These are phyloP conservation scores for Leptodermis oblonga DNA, from an alignment of 257 asterid species.

Conservation along the genomic window DNA sequence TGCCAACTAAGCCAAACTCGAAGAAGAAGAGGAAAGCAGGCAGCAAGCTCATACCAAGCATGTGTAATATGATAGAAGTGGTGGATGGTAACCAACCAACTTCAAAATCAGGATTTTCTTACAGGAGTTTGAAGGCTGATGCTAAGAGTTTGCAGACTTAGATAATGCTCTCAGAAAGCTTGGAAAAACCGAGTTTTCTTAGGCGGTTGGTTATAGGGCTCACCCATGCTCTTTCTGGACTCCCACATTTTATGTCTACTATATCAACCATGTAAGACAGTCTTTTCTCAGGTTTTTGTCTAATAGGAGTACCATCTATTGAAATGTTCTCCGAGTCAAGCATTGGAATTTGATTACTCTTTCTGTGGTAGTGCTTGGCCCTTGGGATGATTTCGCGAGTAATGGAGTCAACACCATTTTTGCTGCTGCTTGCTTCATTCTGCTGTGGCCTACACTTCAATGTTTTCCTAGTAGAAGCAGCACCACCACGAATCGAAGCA, in stretches of 20 bases:
- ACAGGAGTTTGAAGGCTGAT: constrained; percentile 44
- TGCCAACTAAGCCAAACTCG: constrained; percentile 17
- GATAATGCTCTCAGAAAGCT: constrained; percentile 39
- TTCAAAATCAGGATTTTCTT: constrained; percentile 24
- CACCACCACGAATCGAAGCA: constrained; percentile 25
- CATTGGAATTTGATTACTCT: constrained; percentile 57
- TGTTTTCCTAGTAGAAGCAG: constrained; percentile 32
- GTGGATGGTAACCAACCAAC: constrained; percentile 31
- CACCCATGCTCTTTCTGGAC: constrained; percentile 47
- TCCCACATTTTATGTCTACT: constrained; percentile 75
- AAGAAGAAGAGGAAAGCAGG: constrained; percentile 44
- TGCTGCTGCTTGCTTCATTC: constrained; percentile 56
- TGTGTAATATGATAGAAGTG: constrained; percentile 51
- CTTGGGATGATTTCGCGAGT: constrained; percentile 33
- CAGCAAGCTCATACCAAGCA: constrained; percentile 40
- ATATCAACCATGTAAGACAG: constrained; percentile 49
- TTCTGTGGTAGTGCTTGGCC: constrained; percentile 37
- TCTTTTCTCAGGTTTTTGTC: constrained; percentile 46
- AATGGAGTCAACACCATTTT: constrained; percentile 16
- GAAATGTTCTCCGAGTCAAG: constrained; percentile 45
- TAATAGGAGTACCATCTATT: constrained; percentile 53
- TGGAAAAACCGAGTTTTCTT: constrained; percentile 65
- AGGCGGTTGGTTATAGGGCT: constrained; percentile 57
- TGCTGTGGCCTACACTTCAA: constrained; percentile 29
- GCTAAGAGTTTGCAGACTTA: constrained; percentile 26